Evolutionary conservation across 1,139 yeast species (phyloP).

Genomic region (Yamadazyma triangularis): DNA sequence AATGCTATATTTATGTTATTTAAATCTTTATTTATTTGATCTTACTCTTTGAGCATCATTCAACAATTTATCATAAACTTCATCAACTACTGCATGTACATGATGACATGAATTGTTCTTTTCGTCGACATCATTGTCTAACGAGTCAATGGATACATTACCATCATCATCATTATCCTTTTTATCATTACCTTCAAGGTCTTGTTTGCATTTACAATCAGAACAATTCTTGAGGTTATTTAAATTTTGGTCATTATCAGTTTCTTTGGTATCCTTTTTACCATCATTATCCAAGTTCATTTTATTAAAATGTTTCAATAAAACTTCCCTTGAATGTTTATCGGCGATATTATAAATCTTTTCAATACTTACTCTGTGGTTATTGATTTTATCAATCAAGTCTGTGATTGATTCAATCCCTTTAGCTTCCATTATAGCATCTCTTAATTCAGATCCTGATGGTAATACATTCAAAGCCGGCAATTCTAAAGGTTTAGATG

Average conservation of each 20-base stretch:
- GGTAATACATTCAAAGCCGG: constrained; percentile 50
- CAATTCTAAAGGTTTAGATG: constrained; percentile 14
- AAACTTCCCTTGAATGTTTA: constrained; percentile 8
- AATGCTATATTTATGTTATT: no score
- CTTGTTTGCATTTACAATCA: no score
- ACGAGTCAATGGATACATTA: constrained; percentile 26
- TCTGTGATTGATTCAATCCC: constrained; percentile 72
- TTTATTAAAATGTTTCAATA: constrained; percentile 8
- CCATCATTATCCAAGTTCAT: constrained; percentile 9
- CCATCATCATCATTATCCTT: constrained; percentile 18
- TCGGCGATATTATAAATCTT: constrained; percentile 39
- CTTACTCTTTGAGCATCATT: constrained; percentile 65
- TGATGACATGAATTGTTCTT: constrained; percentile 9
- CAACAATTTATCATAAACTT: constrained; percentile 64
- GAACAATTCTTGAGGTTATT: not conserved
- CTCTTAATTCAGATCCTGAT: constrained; percentile 71
- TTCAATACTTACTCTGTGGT: constrained; percentile 49
- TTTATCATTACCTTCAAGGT: constrained; percentile 2
- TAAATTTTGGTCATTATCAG: not conserved
- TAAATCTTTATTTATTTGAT: no score
- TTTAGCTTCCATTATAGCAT: constrained; percentile 72
- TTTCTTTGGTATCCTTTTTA: no score
- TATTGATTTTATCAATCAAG: constrained; percentile 61
- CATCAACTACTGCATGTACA: constrained; percentile 49
- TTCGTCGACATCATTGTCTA: constrained; percentile 12